Conservation (phyloP, 768 basidiomycete species). For the Auricularia auricula-judae region DNA sequence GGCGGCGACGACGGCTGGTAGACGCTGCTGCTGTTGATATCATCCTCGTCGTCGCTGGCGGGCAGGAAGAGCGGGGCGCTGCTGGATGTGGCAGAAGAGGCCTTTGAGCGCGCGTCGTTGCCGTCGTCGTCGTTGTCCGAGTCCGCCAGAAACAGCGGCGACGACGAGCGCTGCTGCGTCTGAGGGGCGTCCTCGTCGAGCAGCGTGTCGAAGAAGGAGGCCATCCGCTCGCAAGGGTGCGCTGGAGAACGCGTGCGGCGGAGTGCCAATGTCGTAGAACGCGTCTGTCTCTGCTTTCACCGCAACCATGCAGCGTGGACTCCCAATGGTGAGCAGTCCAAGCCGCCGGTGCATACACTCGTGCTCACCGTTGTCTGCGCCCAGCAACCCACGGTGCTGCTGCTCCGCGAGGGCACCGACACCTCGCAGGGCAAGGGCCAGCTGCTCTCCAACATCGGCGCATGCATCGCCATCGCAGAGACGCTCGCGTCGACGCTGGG, state of each 20-base stretch:
- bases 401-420: constrained; percentile 93
- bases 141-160: constrained; percentile 27
- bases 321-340: constrained; percentile 51
- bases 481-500: constrained; percentile 94
- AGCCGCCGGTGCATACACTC: neutral
- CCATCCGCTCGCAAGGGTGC: constrained; percentile 13
- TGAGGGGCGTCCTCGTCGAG: constrained; percentile 35
- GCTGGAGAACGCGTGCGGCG: constrained; percentile 13
- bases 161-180: constrained; percentile 12
- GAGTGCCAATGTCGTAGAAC: constrained; percentile 12
- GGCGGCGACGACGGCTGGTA: constrained; percentile 2
- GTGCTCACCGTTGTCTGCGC: constrained; percentile 3
- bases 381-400: constrained; percentile 95
- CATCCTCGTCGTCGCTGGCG: constrained; percentile 35
- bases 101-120: constrained; percentile 10
- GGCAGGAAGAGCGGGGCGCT: constrained; percentile 24
- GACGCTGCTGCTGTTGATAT: neutral
- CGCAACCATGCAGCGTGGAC: constrained; percentile 69
- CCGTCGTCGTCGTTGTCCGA: constrained; percentile 12
- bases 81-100: neutral
- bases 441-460: constrained; percentile 89
- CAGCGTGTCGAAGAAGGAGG: constrained; percentile 45
- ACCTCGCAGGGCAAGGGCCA: constrained; percentile 90
- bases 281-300: constrained; percentile 7
- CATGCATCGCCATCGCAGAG: constrained; percentile 87